Evolutionary conservation across 2,329 filamentous ascomycete species (phyloP), one percentile per base, ranked within the genome.

Genomic region (Nothophaeocryptopus gaeumannii): DNA sequence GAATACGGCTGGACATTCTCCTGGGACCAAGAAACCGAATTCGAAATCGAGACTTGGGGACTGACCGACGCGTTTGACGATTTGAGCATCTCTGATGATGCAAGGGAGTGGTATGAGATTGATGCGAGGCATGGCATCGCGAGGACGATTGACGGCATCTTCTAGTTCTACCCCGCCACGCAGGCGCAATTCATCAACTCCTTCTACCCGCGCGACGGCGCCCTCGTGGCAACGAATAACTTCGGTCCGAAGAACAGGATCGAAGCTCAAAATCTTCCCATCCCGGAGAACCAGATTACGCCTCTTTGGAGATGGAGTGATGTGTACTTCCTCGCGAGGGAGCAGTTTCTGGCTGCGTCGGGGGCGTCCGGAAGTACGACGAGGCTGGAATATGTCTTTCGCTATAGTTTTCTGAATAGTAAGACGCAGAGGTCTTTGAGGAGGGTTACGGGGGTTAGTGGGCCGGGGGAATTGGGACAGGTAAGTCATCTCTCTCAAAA

Each of bases 351-450:
- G 8, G 5, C 9, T 9, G 38, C 39, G 8, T 14, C 12, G 5
- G 16, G 9, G n/a, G 5, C 2, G 7, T 3, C 20, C 3, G 47
- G 39, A 5, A 36, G 29, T 41, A 9, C 34, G 36, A 41, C n/a
- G 11, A 41, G 35, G 5, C 20, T 50, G 15, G 38, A 45, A 38
- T 37, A 50, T 15, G 40, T 50, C 36, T 50, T 50, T 33, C 41
- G 47, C 2, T 37, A 41, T 34, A 46, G 45, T 33, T 31, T 36
- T 5, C 8, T 35, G 12, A 30, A 34, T 1, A 13, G 30, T 4
- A 42, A 37, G 7, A 36, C 43, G 26, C 42, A 37, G 37, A 26
- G 11, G n/a, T 32, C 16, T 30, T 30, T 50, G 15, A 41, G 14
- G 16, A 36, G 40, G 16, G 31, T 40, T 9, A 33, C 43, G 8